Evolutionary conservation across 1,139 yeast species (phyloP), one percentile per base, ranked within the genome.

Genomic region (Suhomyces bribrorum): DNA sequence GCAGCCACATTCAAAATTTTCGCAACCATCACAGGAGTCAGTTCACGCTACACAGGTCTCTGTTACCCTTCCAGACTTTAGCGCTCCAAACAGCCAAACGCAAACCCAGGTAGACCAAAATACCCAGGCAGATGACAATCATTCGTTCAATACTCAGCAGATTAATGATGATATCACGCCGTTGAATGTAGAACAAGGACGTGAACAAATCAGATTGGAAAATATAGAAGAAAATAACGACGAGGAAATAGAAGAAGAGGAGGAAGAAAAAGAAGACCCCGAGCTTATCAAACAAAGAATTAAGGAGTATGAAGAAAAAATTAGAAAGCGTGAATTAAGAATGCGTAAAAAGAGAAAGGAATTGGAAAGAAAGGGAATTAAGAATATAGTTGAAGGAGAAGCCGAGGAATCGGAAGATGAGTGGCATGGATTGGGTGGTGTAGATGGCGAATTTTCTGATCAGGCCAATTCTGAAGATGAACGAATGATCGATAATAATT

Each of bases 391-490:
- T 45, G 90, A 86, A 46, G 86, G 84, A 31, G 96, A 90, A 66
- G 98, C 98, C 31, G 94, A 81, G 49, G 97, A 92, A 66, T 87
- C 96, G 29, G 97, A 92, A 47, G 97, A 90, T 67, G 97, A 90
- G 65, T 90, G 95, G 90, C 82, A 81, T 34, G 96, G 96, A 2
- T 57, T 86, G 40, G 97, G 96, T 39, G 96, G 96, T 43, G 72
- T 59, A 8, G 94, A 86, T 50, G 87, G 83, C 5, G 96, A 88
- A 45, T 54, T 62, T 4, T 77, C 81, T 4, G 88, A 82, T 45
- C 70, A 68, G 23, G 87, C 82, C 36, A 77, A 84, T 52, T 81
- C 89, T 22, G 95, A 86, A 47, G 84, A 88, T 56, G 95, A 85
- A 57, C 76, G 69, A 43, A 81, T 88, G 82, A 81, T 89, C 41